Evolutionary conservation across 768 basidiomycete species (phyloP).

Genomic region (Boletus barrowsii): DNA sequence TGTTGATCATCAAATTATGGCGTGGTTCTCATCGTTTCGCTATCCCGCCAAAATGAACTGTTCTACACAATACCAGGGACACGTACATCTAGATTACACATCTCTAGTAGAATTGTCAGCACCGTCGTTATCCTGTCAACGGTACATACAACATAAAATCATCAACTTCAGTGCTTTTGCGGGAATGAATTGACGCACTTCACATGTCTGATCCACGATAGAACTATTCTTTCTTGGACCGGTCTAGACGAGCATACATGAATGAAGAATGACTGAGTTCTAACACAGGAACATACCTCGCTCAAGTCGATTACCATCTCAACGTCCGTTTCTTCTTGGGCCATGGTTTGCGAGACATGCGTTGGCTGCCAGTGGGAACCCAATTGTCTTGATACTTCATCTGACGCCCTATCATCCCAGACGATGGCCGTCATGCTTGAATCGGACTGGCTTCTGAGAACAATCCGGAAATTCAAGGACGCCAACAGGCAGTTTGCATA

Average conservation of each 20-base stretch:
- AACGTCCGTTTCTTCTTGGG: not conserved
- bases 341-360: not conserved
- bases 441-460: slow-evolving; percentile 6
- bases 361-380: no score
- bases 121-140: no score
- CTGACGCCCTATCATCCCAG: not conserved
- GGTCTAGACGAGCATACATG: not conserved
- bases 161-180: not conserved
- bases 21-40: no score
- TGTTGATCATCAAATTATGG: no score
- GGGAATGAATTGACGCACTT: not conserved
- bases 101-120: no score
- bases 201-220: not conserved
- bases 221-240: not conserved
- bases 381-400: not conserved
- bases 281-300: not conserved
- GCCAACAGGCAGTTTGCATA: slow-evolving; percentile 20
- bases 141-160: not conserved
- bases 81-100: no score
- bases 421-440: not conserved
- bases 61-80: no score
- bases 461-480: slow-evolving; percentile 12
- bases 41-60: no score
- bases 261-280: no score
- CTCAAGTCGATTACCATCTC: not conserved